Base-by-base conservation (phyloP, 768 basidiomycete genomes). In the Sarcodon sp. region DNA sequence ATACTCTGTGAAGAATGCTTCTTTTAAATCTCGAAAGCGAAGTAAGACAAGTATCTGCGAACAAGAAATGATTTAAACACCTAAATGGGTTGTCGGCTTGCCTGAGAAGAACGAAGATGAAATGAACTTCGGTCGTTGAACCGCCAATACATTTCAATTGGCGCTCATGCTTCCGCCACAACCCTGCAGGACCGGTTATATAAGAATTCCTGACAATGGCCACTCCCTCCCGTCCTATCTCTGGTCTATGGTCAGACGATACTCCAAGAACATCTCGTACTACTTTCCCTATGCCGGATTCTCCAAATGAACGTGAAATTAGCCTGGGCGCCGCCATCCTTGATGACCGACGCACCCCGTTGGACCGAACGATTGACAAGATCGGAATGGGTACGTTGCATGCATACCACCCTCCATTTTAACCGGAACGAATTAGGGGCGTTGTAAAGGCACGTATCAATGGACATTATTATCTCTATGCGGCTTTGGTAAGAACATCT, bases 341-440 rank as follows among this genome's bases (percentile, higher is more conserved):
- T 21, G 38, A 55, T 31, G 68, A 67, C 47, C 54, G 48, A 27
- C 56, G 69, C 32, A 68, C 66, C 0, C 67, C 69, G 56, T 70
- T 93, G 27, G 90, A 93, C 65, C 83, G 70, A 58, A 91, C 90
- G 1, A 89, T 93, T 63, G 88, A 91, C 59, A 74, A 79, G 36
- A 91, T 93, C 58, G 90, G 89, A 31, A 88, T 94, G 89, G 89
- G 87, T 60, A 50, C 47, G 71, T 59, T 27, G 27, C 16, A 41
- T 8, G 39, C 39, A 7, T 15, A 4, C 7, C 8, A 41, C 15
- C 15, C 39, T 13, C 39, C 13, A 8, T 41, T 41, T 7, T 41
- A 27, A 41, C 27, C 27, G 39, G 35, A 44, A n/a, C 18, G 7
- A 6, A 43, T 27, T 43, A 33, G 34, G 21, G 21, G 18, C 32